These are phyloP conservation scores for Gossypium herbaceum DNA, from an alignment of 345 rosid genomes.

Conservation along the genomic window DNA sequence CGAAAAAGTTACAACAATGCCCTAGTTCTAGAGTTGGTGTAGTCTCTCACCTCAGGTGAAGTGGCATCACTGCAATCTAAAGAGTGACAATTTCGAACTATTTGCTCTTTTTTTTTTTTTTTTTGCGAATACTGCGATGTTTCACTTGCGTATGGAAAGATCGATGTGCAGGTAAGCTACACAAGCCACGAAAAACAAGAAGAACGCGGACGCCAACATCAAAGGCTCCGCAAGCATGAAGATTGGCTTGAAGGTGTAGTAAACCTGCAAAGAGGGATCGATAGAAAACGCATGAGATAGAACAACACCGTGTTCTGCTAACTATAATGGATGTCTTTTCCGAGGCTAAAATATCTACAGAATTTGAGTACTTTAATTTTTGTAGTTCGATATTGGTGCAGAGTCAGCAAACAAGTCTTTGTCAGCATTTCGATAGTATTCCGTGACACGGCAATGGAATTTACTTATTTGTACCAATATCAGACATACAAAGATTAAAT, in stretches of 20 bases:
- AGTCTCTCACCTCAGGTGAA: conserved; percentile 1
- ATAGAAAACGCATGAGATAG: not conserved
- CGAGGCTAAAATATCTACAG: not conserved
- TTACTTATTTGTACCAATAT: not conserved
- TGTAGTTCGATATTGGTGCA: not conserved
- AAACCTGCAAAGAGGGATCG: conserved; percentile 48
- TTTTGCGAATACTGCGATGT: not conserved
- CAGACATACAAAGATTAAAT: not conserved
- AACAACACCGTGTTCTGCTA: not conserved
- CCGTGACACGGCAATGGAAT: not conserved
- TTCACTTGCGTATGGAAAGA: conserved; percentile 62
- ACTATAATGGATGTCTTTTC: not conserved
- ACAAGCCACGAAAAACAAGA: conserved; percentile 70
- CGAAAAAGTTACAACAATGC: conserved; percentile 6
- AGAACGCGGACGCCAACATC: conserved; percentile 72
- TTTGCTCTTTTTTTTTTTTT: not conserved
- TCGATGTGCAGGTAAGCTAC: conserved; percentile 79
- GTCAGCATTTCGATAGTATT: not conserved
- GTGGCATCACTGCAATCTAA: conserved; percentile 14
- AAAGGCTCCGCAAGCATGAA: conserved; percentile 99
- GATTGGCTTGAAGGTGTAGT: conserved; percentile 84
- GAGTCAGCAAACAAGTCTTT: not conserved
- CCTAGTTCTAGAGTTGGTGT: conserved; percentile 11
- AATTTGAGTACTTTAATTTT: not conserved
- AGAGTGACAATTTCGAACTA: not conserved